Conservation (phyloP, 2,329 filamentous ascomycete genomes). For the Cladosporium velox region DNA sequence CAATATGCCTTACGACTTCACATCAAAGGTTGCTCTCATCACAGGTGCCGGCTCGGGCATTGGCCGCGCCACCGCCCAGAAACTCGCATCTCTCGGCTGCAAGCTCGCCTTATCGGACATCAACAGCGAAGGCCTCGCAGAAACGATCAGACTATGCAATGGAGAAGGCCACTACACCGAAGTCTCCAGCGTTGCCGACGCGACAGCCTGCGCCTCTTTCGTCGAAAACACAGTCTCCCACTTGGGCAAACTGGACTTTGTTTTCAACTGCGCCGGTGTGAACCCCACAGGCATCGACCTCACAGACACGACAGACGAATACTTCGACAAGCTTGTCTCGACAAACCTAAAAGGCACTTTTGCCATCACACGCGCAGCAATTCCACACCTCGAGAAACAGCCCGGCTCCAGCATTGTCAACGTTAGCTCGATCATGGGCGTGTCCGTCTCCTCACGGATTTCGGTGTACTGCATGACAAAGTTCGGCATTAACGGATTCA, state of each 20-base stretch:
- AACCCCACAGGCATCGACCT: slow-evolving; percentile 39
- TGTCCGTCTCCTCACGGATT: slow-evolving; percentile 40
- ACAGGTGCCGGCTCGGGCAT: slow-evolving; percentile 43
- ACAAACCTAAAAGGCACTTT: slow-evolving; percentile 47
- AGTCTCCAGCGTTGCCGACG: slow-evolving; percentile 36
- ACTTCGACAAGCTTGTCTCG: slow-evolving; percentile 42
- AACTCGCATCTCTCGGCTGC: slow-evolving; percentile 48
- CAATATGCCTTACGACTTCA: slow-evolving; percentile 28
- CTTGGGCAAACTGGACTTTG: slow-evolving; percentile 42
- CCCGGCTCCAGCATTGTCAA: slow-evolving; percentile 43
- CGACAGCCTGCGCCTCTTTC: slow-evolving; percentile 29
- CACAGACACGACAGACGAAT: slow-evolving; percentile 45
- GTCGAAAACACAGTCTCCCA: slow-evolving; percentile 27
- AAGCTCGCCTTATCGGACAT: slow-evolving; percentile 46
- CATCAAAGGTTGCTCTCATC: slow-evolving; percentile 33
- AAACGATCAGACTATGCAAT: slow-evolving; percentile 29
- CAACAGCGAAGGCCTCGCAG: slow-evolving; percentile 35
- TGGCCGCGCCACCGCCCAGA: slow-evolving; percentile 46
- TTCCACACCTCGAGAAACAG: slow-evolving; percentile 41
- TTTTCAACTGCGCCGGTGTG: slow-evolving; percentile 47
- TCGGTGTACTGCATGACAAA: slow-evolving; percentile 48
- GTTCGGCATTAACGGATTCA: slow-evolving; percentile 48
- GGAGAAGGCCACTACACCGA: slow-evolving; percentile 20
- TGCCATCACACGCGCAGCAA: slow-evolving; percentile 43
- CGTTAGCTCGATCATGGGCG: slow-evolving; percentile 44